Base-by-base conservation (phyloP, 2,329 filamentous ascomycete species). In the Dothideomycetes sp. region DNA sequence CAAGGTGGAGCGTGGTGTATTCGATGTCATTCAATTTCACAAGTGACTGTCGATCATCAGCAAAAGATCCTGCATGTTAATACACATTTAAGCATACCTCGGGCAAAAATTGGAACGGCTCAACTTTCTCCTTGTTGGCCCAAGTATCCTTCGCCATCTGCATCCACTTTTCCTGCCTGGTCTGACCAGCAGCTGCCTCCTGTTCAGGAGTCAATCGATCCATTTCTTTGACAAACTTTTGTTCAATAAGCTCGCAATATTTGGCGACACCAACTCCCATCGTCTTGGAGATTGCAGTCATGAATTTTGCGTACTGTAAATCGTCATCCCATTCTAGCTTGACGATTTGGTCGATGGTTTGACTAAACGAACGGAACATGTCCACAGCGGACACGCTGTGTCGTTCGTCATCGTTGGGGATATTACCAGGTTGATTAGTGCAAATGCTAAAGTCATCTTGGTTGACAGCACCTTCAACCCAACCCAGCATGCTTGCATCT, bases 21-120 rank as follows among this genome's bases (percentile, higher is more conserved):
- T 95, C 89, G 49, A 98, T 80, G 55, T 98, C 94, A 69, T 98
- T 98, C 51, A 98, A 74, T 63, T 96, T 98, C 47, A 98, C 87
- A 53, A 98, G 83, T 4, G 88, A 95, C 84, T 94, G 8, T 24
- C n/a, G n/a, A 3, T 20, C 16, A 16, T 44, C 22, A 39, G 28
- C 19, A 18, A 12, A n/a, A 13, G 12, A 12, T 18, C 13, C 8
- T 16, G 9, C 9, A 8, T 5, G 18, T 33, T 12, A 17, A 11
- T 9, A 27, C 30, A 25, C 22, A 24, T 24, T 33, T 13, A 23
- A 18, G 61, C 71, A 63, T 67, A 88, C 85, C 76, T 94, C 84
- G 2, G 86, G 79, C 52, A 87, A 91, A 64, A 98, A 98, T 49
- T 96, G 88, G 63, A 96, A 98, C 0, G 91, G 91, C 55, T 95